Evolutionary conservation across 106 monocot genomes (phyloP).

Genomic region (Dioscorea alata): DNA sequence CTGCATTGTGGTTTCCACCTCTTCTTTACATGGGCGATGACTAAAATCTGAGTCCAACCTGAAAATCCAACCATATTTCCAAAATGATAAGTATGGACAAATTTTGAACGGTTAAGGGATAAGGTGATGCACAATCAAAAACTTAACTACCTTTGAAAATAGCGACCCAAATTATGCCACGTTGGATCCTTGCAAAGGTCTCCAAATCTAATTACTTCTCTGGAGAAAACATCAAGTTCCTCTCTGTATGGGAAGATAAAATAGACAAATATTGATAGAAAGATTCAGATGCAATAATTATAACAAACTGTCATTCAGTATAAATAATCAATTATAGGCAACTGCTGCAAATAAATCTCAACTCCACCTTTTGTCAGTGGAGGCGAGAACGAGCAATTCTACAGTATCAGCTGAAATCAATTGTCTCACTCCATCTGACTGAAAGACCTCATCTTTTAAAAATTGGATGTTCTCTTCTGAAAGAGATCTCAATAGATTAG

Average conservation of each 20-base stretch:
- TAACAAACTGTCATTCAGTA: no score
- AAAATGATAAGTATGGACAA: no score
- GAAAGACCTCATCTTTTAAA: conserved; percentile 70
- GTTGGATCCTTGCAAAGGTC: conserved; percentile 89
- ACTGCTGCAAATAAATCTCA: neutral
- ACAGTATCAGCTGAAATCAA: conserved; percentile 73
- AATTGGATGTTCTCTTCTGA: conserved; percentile 68
- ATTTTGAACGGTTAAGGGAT: no score
- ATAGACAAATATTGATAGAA: no score
- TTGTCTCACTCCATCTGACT: conserved; percentile 70
- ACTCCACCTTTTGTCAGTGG: conserved; percentile 73
- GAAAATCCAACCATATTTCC: neutral
- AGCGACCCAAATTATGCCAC: conserved; percentile 85
- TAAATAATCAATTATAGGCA: no score
- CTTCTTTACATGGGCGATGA: conserved; percentile 61
- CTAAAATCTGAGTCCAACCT: conserved; percentile 63
- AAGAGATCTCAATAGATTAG: conserved; percentile 81
- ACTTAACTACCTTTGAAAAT: conserved; percentile 67
- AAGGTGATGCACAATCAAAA: no score
- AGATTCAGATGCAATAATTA: no score
- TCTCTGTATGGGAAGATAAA: conserved; percentile 37
- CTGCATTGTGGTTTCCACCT: conserved; percentile 54
- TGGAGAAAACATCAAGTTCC: conserved; percentile 73
- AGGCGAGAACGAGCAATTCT: conserved; percentile 66
- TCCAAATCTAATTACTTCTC: conserved; percentile 78